Percentiles rank a stretch among this genome's conserved stretches.
Evolutionary conservation across 352 stramenopile genomes (phyloP).

Genomic region (Peronospora destructor): DNA sequence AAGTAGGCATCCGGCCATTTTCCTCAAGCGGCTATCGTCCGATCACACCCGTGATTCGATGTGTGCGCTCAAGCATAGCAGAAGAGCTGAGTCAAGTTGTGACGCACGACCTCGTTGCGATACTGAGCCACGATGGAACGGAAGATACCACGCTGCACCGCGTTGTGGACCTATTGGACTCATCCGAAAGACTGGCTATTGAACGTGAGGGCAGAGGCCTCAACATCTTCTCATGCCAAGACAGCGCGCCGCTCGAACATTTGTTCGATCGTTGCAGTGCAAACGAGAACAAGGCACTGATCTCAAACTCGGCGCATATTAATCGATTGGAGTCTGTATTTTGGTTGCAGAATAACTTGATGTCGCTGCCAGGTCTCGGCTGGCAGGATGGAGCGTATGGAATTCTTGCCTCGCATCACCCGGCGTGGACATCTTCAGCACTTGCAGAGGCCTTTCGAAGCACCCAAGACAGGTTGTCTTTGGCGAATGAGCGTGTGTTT

Average conservation of each 20-base stretch:
- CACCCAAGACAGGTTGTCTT: constrained; percentile 4
- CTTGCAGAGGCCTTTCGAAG: constrained; percentile 17
- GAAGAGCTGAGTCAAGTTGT: constrained; percentile 10
- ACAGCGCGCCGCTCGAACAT: constrained; percentile 15
- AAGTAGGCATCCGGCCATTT: constrained; percentile 30
- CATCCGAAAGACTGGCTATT: constrained; percentile 16
- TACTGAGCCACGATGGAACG: neutral
- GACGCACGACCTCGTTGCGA: constrained; percentile 23
- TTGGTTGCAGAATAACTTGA: constrained; percentile 13
- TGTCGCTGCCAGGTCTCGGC: constrained; percentile 16
- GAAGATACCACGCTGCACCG: constrained; percentile 1
- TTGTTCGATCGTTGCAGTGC: constrained; percentile 6
- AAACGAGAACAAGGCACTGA: neutral
- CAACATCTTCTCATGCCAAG: constrained; percentile 31
- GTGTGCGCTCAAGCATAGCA: constrained; percentile 11
- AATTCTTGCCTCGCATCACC: constrained; percentile 32
- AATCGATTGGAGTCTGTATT: constrained; percentile 30
- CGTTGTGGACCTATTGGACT: constrained; percentile 24
- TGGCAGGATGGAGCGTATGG: constrained; percentile 35
- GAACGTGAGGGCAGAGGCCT: constrained; percentile 21
- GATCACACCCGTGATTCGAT: constrained; percentile 40
- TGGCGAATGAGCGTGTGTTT: constrained; percentile 12
- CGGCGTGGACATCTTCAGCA: constrained; percentile 12
- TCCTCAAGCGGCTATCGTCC: constrained; percentile 39
- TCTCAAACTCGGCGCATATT: constrained; percentile 12